A percentile compares a stretch with the other conserved stretches of the same genome.
Conservation (phyloP, 352 stramenopile genomes). For the Phytophthora pini region DNA sequence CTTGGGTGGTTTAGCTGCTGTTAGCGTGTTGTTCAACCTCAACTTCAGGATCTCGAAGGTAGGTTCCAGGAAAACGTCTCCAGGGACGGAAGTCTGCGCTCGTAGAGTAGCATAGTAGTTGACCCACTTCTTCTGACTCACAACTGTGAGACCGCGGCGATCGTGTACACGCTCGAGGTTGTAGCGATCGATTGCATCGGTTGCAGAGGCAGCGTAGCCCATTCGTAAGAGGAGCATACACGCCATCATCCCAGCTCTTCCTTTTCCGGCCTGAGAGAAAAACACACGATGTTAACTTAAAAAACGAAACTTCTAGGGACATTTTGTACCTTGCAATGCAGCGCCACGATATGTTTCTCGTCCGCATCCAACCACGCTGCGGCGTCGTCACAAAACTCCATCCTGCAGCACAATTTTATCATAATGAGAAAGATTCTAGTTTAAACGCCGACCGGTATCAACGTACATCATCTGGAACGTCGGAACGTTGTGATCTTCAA, state of each 20-base stretch:
- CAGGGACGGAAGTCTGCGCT: conserved; percentile 17
- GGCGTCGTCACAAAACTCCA: conserved; percentile 74
- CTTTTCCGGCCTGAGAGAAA: conserved; percentile 61
- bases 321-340: conserved; percentile 73
- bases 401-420: conserved; percentile 39
- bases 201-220: conserved; percentile 51
- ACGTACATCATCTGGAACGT: conserved; percentile 69
- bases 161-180: conserved; percentile 71
- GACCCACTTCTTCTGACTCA: conserved; percentile 79
- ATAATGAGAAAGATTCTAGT: not conserved
- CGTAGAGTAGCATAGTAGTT: conserved; percentile 58
- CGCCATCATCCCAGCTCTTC: conserved; percentile 79
- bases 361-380: conserved; percentile 60
- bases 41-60: conserved; percentile 44
- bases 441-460: not conserved
- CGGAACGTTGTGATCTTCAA: conserved; percentile 82
- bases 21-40: conserved; percentile 50
- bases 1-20: conserved; percentile 38
- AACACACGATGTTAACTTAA: not conserved
- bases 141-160: conserved; percentile 63
- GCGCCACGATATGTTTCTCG: conserved; percentile 53
- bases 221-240: conserved; percentile 80
- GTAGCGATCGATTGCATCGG: conserved; percentile 66
- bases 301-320: not conserved
- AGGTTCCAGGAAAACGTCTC: conserved; percentile 31